phyloP scores from a whole-genome alignment of 1,284 basidiomycete species.

The Coniferiporia weirii region DNA sequence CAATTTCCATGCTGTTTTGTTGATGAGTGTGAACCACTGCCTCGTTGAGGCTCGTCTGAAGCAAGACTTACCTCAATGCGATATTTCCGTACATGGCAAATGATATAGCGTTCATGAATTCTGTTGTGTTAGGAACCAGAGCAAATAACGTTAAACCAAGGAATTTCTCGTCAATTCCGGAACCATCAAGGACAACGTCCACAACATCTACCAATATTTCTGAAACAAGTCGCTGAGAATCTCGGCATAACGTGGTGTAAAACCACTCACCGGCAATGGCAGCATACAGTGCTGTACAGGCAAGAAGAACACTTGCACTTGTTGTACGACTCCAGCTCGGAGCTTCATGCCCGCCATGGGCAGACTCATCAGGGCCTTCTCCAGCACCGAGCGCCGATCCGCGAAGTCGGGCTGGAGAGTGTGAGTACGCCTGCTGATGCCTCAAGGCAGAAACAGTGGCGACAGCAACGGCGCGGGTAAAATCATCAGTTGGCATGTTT shows the following conservation, averaged over 20 bases:
- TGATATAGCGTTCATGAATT: slow-evolving; percentile 99
- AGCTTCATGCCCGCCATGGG: slow-evolving; percentile 86
- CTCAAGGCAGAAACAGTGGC: slow-evolving; percentile 83
- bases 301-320: slow-evolving; percentile 82
- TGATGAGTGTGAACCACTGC: background rate
- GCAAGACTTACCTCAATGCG: slow-evolving; percentile 71
- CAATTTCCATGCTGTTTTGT: slow-evolving; percentile 89
- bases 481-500: slow-evolving; percentile 78
- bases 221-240: slow-evolving; percentile 27
- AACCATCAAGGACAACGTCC: slow-evolving; percentile 90
- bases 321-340: slow-evolving; percentile 90
- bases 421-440: slow-evolving; percentile 58
- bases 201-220: slow-evolving; percentile 95
- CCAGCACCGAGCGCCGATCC: slow-evolving; percentile 27
- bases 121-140: slow-evolving; percentile 96
- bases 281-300: slow-evolving; percentile 92
- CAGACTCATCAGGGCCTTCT: slow-evolving; percentile 39
- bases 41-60: background rate
- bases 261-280: slow-evolving; percentile 76
- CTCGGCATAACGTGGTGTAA: background rate
- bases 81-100: slow-evolving; percentile 98
- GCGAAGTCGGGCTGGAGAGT: slow-evolving; percentile 41
- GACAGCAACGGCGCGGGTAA: slow-evolving; percentile 85
- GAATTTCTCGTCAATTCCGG: slow-evolving; percentile 96
- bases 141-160: slow-evolving; percentile 96